Base-by-base conservation (phyloP, 768 basidiomycete genomes). In the Rhizopogon vulgaris region DNA sequence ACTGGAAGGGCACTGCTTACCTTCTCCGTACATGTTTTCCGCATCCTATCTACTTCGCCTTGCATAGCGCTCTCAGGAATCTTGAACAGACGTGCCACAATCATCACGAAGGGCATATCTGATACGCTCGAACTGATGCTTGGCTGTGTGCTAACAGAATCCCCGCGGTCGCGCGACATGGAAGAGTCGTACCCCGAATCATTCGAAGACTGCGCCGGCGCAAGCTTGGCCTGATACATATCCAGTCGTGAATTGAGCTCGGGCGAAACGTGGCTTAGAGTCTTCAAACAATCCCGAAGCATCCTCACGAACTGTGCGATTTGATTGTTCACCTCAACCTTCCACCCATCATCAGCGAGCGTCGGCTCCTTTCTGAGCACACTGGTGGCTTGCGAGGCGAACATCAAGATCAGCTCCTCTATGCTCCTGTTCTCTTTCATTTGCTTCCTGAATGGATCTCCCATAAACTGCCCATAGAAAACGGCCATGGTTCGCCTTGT, bases 351-450 rank as follows among this genome's bases (percentile, higher is more conserved):
- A 22, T 83, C 87, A 14, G 78, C 78, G 1, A 94, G 73, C 2
- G 87, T 78, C 0, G 89, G 89, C 58, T 94, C 92, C 70, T 96
- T 96, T 78, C 85, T 88, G 54, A 98, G 78, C 8, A 90, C 82
- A 25, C 81, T 78, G 3, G 90, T 92, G 3, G 95, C 90, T 48
- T 92, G 85, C 1, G 94, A 90, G 10, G 94, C 94, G 62, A 97
- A 97, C 78, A 90, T 89, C 48, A 99, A 77, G 53, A 99, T 95
- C 50, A 99, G 85, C 57, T 97, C 94, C 71, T 99, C 96, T 37
- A 97, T 90, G 73, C 95, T 96, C 41, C 96, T 80, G 66, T 91
- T 94, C 67, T 97, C 94, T 69, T 92, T 91, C 83, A 97, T 87
- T 60, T 94, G 89, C 34, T 82, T 79, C 52, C 87, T 84, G 74